Percentiles rank a stretch among this genome's conserved stretches.
phyloP scores from a whole-genome alignment of 2,329 filamentous ascomycete species.

The Pseudonectria buxi region DNA sequence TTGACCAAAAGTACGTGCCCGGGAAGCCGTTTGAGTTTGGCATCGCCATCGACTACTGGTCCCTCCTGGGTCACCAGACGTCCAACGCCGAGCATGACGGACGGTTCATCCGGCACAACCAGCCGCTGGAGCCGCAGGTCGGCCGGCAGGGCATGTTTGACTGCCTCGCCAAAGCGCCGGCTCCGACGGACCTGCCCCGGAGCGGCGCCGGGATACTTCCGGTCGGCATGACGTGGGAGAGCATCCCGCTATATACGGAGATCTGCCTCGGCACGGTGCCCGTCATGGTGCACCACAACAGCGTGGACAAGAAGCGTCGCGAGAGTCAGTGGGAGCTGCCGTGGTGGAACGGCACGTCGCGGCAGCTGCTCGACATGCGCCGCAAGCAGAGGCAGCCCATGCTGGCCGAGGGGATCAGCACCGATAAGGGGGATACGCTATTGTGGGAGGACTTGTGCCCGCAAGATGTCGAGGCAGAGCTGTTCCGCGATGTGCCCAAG shows the following conservation, averaged over 20 bases:
- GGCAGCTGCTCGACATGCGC: conserved; percentile 13
- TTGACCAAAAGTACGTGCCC: conserved; percentile 12
- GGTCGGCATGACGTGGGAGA: conserved; percentile 14
- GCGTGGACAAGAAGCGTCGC: conserved; percentile 13
- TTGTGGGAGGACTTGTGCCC: conserved; percentile 22
- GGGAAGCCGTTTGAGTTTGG: conserved; percentile 19
- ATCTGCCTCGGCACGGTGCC: conserved; percentile 22
- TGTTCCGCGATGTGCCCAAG: conserved; percentile 15
- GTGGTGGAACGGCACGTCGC: conserved; percentile 18
- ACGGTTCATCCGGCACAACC: conserved; percentile 17
- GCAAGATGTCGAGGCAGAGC: conserved; percentile 13
- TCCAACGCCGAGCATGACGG: conserved; percentile 17
- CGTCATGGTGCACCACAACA: conserved; percentile 25
- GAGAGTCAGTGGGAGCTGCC: conserved; percentile 18
- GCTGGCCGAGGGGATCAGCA: conserved; percentile 11
- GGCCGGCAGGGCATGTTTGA: conserved; percentile 14
- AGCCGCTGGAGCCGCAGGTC: conserved; percentile 14
- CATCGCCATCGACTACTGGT: conserved; percentile 24
- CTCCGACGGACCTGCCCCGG: conserved; percentile 8
- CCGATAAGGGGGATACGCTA: conserved; percentile 10
- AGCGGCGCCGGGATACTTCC: conserved; percentile 3
- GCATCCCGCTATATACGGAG: conserved; percentile 22
- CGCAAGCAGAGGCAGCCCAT: conserved; percentile 6
- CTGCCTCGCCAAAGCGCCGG: conserved; percentile 13
- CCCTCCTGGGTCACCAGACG: conserved; percentile 19